phyloP scores from a whole-genome alignment of 1,139 yeast genomes.

The Geotrichum europaeum region DNA sequence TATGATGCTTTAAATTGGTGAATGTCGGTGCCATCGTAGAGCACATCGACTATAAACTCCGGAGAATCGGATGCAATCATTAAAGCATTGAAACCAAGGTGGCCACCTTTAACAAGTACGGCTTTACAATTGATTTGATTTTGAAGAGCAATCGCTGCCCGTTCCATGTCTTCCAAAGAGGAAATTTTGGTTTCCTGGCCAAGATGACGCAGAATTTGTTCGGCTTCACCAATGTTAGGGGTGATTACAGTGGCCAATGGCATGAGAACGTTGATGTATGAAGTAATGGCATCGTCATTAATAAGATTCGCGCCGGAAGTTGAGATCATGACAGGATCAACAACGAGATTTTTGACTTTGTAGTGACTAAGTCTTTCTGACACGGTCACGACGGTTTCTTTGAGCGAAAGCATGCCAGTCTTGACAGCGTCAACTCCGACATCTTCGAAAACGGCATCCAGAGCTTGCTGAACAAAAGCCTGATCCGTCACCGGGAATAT shows the following conservation, averaged over 20 bases:
- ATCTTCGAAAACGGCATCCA: constrained; percentile 55
- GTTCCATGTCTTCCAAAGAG: constrained; percentile 37
- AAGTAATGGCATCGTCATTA: constrained; percentile 43
- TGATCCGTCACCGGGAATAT: constrained; percentile 44
- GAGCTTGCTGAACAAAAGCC: constrained; percentile 39
- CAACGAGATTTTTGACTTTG: constrained; percentile 40
- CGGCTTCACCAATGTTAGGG: constrained; percentile 71
- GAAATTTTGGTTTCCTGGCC: constrained; percentile 2
- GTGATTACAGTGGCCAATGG: constrained; percentile 59
- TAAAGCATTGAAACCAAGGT: constrained; percentile 43
- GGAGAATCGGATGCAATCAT: constrained; percentile 21
- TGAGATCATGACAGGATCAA: constrained; percentile 82
- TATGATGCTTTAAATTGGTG: constrained; percentile 47
- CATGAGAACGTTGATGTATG: constrained; percentile 45
- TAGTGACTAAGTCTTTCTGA: constrained; percentile 35
- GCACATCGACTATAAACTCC: constrained; percentile 48
- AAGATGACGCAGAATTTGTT: constrained; percentile 18
- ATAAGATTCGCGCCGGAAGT: constrained; percentile 65
- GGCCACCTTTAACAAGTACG: constrained; percentile 80
- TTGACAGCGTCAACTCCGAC: constrained; percentile 65
- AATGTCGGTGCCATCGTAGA: constrained; percentile 46
- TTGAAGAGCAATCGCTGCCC: constrained; percentile 44
- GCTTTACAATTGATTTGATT: constrained; percentile 40
- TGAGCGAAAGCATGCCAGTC: constrained; percentile 71
- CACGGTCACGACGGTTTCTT: constrained; percentile 44